Evolutionary conservation across 2,329 filamentous ascomycete species (phyloP).

Genomic region (Xylariales sp.): DNA sequence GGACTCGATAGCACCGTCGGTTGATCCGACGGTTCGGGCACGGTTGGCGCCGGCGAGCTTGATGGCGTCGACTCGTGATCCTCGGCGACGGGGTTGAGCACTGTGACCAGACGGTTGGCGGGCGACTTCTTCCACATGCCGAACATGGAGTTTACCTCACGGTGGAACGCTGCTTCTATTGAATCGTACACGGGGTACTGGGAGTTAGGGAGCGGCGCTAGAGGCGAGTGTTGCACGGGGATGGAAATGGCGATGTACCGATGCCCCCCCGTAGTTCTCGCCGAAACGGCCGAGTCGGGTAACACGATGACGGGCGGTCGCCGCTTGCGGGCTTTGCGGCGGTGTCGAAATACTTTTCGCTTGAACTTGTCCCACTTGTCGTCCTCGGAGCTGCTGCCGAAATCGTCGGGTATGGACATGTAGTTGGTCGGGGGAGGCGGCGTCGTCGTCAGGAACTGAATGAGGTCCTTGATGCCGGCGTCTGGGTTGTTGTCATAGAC

Average conservation of each 20-base stretch:
- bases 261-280: conserved; percentile 64
- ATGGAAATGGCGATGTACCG: conserved; percentile 72
- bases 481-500: conserved; percentile 48
- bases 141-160: conserved; percentile 38
- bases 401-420: conserved; percentile 58
- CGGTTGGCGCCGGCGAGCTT: conserved; percentile 31
- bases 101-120: conserved; percentile 43
- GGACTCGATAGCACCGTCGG: conserved; percentile 31
- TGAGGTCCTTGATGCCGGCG: conserved; percentile 26
- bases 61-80: conserved; percentile 49
- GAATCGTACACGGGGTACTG: conserved; percentile 43
- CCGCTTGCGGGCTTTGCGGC: conserved; percentile 50
- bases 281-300: conserved; percentile 67
- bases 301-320: conserved; percentile 53
- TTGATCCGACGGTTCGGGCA: conserved; percentile 24
- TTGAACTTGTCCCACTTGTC: conserved; percentile 58
- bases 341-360: conserved; percentile 55
- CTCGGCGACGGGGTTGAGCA: conserved; percentile 53
- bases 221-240: conserved; percentile 62
- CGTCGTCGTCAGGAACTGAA: conserved; percentile 58
- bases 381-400: conserved; percentile 41
- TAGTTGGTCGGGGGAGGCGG: conserved; percentile 62
- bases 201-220: conserved; percentile 48
- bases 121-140: conserved; percentile 32
- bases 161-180: conserved; percentile 35